These are phyloP conservation scores for Boletellus emodensis DNA, from an alignment of 768 basidiomycete species.

Conservation along the genomic window DNA sequence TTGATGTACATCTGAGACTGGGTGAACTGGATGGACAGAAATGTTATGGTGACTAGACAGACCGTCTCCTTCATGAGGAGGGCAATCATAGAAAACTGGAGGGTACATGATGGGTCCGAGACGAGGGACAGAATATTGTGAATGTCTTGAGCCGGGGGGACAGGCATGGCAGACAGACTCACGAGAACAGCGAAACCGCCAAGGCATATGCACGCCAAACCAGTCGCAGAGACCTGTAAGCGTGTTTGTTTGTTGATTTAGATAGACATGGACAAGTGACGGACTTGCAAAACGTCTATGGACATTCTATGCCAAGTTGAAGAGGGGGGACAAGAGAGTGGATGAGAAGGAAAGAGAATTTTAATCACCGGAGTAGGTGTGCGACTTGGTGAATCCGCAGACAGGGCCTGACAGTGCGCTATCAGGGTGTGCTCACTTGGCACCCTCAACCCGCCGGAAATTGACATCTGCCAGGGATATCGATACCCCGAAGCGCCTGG, in stretches of 20 bases:
- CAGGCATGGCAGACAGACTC: slow-evolving; percentile 4
- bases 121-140: background rate
- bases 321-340: too few relatives aligned
- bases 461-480: too few relatives aligned
- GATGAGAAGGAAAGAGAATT: too few relatives aligned
- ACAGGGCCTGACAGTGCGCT: too few relatives aligned
- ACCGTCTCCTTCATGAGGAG: slow-evolving; percentile 81
- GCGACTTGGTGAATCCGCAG: too few relatives aligned
- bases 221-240: slow-evolving; percentile 47
- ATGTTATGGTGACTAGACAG: background rate
- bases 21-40: background rate
- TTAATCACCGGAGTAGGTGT: too few relatives aligned
- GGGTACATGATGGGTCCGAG: background rate
- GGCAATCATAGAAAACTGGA: slow-evolving; percentile 80
- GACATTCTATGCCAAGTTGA: slow-evolving; percentile 10
- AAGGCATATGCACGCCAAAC: slow-evolving; percentile 58
- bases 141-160: background rate
- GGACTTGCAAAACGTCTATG: slow-evolving; percentile 23
- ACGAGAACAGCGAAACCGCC: slow-evolving; percentile 55
- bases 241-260: slow-evolving; percentile 19
- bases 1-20: slow-evolving; percentile 70
- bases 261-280: slow-evolving; percentile 5
- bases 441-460: too few relatives aligned
- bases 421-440: too few relatives aligned
- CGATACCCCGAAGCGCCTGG: too few relatives aligned